phyloP scores from a whole-genome alignment of 1,284 basidiomycete species.

The Phaffia rhodozyma region DNA sequence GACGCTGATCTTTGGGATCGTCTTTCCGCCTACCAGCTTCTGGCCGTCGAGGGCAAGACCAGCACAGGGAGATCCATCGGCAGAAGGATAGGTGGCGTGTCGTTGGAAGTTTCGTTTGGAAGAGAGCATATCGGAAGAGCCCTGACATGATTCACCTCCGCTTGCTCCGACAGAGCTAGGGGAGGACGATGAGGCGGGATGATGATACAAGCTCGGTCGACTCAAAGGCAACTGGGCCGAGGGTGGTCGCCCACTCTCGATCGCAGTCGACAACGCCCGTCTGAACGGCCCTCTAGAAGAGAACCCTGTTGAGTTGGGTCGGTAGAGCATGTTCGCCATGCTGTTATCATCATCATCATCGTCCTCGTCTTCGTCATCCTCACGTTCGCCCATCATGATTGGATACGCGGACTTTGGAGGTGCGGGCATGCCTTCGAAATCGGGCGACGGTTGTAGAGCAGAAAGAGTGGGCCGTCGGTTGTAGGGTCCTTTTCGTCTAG shows the following conservation, averaged over 20 bases:
- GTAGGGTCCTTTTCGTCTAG: conserved; percentile 8
- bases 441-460: conserved; percentile 1
- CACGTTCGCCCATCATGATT: not conserved
- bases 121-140: conserved; percentile 16
- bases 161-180: conserved; percentile 26
- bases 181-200: conserved; percentile 20
- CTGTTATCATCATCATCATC: no score
- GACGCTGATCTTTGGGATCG: conserved; percentile 21
- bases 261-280: conserved; percentile 32
- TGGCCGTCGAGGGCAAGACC: conserved; percentile 21
- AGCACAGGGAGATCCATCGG: conserved; percentile 30
- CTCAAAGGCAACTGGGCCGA: conserved; percentile 18
- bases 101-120: no score
- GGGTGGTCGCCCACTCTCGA: conserved; percentile 19
- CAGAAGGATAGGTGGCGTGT: not conserved
- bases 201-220: conserved; percentile 29
- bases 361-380: no score
- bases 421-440: not conserved
- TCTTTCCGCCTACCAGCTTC: conserved; percentile 17
- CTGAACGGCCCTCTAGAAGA: conserved; percentile 28
- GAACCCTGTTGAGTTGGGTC: not conserved
- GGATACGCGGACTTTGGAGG: not conserved
- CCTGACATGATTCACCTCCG: conserved; percentile 24
- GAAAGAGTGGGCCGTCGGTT: conserved; percentile 1
- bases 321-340: not conserved